Percentiles rank a stretch among this genome's conserved stretches.
phyloP scores from a whole-genome alignment of 2,329 filamentous ascomycete species.

The Arachnomyces sp. region DNA sequence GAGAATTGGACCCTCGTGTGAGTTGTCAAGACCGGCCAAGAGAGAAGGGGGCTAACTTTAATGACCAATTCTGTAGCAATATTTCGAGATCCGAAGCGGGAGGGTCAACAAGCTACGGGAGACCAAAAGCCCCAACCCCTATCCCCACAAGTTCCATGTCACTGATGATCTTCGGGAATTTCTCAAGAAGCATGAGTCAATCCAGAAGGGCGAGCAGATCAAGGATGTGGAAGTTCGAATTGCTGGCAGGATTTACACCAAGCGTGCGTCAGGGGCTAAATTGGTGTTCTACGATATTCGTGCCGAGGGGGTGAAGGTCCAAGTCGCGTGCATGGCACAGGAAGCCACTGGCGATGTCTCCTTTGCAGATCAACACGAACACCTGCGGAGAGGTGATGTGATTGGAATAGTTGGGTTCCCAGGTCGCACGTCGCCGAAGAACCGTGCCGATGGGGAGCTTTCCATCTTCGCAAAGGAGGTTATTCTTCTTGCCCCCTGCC shows the following conservation, averaged over 20 bases:
- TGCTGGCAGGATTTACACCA: constrained; percentile 82
- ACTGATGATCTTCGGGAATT: constrained; percentile 77
- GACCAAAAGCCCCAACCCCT: constrained; percentile 68
- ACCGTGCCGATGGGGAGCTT: constrained; percentile 78
- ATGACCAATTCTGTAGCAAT: constrained; percentile 51
- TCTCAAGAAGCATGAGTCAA: constrained; percentile 60
- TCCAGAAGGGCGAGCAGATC: constrained; percentile 81
- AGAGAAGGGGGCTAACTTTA: constrained; percentile 8
- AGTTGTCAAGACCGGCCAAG: constrained; percentile 22
- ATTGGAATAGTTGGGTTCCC: constrained; percentile 81
- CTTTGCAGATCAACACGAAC: constrained; percentile 84
- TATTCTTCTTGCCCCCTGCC: constrained; percentile 75
- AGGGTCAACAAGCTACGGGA: constrained; percentile 67
- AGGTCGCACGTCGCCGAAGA: constrained; percentile 81
- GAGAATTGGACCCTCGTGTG: constrained; percentile 66
- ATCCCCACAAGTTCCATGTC: constrained; percentile 89
- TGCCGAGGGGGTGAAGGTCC: constrained; percentile 66
- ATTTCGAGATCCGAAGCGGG: constrained; percentile 91
- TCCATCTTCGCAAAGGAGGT: constrained; percentile 88
- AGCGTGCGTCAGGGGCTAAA: constrained; percentile 72
- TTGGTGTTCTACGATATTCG: constrained; percentile 86
- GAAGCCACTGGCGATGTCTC: constrained; percentile 59
- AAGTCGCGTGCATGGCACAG: constrained; percentile 87
- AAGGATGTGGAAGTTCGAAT: constrained; percentile 68
- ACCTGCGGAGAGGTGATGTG: constrained; percentile 83